Conservation (phyloP, 2,329 filamentous ascomycete genomes). For the Cytospora paraplurivora region DNA sequence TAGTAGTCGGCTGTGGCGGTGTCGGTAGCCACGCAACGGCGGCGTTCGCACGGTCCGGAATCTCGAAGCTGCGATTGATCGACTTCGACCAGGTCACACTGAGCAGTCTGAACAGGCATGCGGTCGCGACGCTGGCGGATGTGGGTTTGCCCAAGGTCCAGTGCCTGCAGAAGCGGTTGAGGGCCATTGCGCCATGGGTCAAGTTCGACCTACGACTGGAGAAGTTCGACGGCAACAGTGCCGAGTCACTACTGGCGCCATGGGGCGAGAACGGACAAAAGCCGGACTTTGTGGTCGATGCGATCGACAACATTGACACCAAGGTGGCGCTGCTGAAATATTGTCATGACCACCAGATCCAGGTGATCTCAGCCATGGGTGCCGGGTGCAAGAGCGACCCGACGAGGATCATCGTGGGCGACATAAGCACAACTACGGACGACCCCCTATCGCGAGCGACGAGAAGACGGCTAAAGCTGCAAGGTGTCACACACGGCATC, state of each 20-base stretch:
- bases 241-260: conserved; percentile 65
- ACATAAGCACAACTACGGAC: conserved; percentile 85
- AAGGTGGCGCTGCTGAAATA: conserved; percentile 91
- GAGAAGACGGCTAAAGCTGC: conserved; percentile 72
- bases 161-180: conserved; percentile 75
- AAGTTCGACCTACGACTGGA: conserved; percentile 84
- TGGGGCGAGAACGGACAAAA: conserved; percentile 63
- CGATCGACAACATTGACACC: conserved; percentile 97
- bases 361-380: conserved; percentile 93
- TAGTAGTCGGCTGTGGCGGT: conserved; percentile 91
- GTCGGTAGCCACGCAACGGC: conserved; percentile 91
- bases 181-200: conserved; percentile 90
- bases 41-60: conserved; percentile 84
- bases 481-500: conserved; percentile 82
- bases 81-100: conserved; percentile 98
- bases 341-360: conserved; percentile 75
- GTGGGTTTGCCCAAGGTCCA: conserved; percentile 92
- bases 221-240: conserved; percentile 72
- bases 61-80: conserved; percentile 82
- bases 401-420: conserved; percentile 84
- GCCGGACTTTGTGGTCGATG: conserved; percentile 91
- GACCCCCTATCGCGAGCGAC: conserved; percentile 87
- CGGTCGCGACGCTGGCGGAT: conserved; percentile 89
- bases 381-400: conserved; percentile 89
- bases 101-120: conserved; percentile 92